Evolutionary conservation across 768 basidiomycete genomes (phyloP).

Genomic region (Collybia mongolica): DNA sequence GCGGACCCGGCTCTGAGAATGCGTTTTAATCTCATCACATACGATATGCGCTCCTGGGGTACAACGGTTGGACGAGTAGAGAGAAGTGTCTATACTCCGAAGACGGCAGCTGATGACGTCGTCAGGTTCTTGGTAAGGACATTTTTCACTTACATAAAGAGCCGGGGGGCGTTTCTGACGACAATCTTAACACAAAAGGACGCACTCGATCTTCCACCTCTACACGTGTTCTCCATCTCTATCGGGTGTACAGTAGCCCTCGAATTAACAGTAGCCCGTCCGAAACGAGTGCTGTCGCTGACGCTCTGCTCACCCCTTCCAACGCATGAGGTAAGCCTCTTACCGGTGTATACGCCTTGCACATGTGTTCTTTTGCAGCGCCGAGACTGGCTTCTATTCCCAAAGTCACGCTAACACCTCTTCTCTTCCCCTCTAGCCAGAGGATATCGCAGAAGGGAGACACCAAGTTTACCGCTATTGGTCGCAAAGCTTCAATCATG

Average conservation of each 20-base stretch:
- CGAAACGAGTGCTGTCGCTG: constrained; percentile 28
- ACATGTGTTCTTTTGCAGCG: no score
- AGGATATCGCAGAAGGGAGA: constrained; percentile 26
- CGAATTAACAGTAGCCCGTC: constrained; percentile 29
- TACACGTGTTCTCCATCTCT: constrained; percentile 34
- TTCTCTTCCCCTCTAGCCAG: constrained; percentile 15
- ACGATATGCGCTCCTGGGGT: constrained; percentile 33
- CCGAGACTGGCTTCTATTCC: no score
- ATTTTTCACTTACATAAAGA: background rate
- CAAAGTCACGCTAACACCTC: background rate
- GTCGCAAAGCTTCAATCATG: constrained; percentile 15
- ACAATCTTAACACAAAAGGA: constrained; percentile 15
- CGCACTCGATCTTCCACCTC: constrained; percentile 28
- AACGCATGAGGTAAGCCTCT: constrained; percentile 26
- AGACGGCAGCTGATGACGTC: constrained; percentile 30
- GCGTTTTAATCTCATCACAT: constrained; percentile 31
- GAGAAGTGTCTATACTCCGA: constrained; percentile 23
- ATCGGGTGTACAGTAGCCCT: constrained; percentile 31
- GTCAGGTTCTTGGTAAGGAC: constrained; percentile 29
- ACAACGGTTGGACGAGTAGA: constrained; percentile 27
- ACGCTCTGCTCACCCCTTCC: constrained; percentile 34
- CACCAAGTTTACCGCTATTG: constrained; percentile 24
- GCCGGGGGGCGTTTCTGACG: background rate
- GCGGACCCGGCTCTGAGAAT: constrained; percentile 28
- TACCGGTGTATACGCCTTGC: no score